A percentile compares a stretch with the other conserved stretches of the same genome.
phyloP scores from a whole-genome alignment of 139 green algal genomes.

The Chlorella sp. region DNA sequence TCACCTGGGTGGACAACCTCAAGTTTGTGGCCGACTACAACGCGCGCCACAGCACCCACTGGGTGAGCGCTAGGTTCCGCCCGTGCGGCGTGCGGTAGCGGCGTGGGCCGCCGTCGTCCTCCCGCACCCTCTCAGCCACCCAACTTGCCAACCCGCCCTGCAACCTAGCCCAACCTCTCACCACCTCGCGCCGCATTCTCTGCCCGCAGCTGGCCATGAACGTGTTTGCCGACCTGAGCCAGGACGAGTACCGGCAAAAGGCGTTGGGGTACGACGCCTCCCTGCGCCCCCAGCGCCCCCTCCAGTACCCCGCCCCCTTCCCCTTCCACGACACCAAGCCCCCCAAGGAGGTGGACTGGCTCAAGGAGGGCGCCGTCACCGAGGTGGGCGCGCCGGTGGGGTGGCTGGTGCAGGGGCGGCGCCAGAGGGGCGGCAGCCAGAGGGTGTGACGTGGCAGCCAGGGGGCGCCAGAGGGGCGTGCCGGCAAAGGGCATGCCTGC shows the following conservation, averaged over 20 bases:
- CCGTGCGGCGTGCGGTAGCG: background rate
- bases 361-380: constrained; percentile 80
- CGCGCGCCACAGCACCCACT: constrained; percentile 59
- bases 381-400: background rate
- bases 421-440: background rate
- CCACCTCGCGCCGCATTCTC: background rate
- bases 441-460: background rate
- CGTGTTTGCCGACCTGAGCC: constrained; percentile 84
- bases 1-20: constrained; percentile 87
- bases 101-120: background rate
- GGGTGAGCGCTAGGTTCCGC: constrained; percentile 34
- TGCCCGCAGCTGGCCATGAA: constrained; percentile 80
- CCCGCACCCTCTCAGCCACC: background rate
- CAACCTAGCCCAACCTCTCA: background rate
- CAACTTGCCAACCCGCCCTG: background rate
- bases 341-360: constrained; percentile 84
- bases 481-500: background rate
- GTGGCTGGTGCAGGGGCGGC: background rate
- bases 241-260: constrained; percentile 84
- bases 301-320: constrained; percentile 44
- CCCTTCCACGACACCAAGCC: constrained; percentile 60
- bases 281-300: constrained; percentile 22
- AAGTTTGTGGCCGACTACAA: constrained; percentile 85
- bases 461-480: background rate
- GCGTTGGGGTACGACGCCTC: constrained; percentile 70